phyloP scores from a whole-genome alignment of 2,329 filamentous ascomycete genomes.

The Gliomastix tumulicola region DNA sequence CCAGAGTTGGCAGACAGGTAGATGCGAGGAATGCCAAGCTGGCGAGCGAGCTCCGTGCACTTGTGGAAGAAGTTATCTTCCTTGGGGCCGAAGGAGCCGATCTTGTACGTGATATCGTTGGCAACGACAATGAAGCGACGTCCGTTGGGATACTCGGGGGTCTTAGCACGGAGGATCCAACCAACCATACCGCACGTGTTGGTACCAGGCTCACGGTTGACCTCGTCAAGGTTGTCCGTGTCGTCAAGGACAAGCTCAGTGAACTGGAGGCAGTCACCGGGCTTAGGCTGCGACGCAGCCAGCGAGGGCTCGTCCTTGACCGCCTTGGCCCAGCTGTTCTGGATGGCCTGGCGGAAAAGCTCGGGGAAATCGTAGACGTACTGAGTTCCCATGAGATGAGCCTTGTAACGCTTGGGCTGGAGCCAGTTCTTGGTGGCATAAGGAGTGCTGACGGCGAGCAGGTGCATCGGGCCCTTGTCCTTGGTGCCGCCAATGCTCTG shows the following conservation, averaged over 20 bases:
- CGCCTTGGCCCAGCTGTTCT: slow-evolving; percentile 84
- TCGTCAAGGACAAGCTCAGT: slow-evolving; percentile 94
- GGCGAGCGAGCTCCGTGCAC: slow-evolving; percentile 92
- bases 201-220: slow-evolving; percentile 88
- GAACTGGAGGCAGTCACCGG: slow-evolving; percentile 89
- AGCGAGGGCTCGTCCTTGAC: slow-evolving; percentile 67
- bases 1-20: slow-evolving; percentile 99
- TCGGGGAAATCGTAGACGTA: slow-evolving; percentile 99
- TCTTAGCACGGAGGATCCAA: slow-evolving; percentile 91
- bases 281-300: slow-evolving; percentile 71
- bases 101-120: slow-evolving; percentile 99
- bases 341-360: slow-evolving; percentile 94
- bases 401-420: slow-evolving; percentile 98
- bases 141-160: slow-evolving; percentile 89
- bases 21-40: slow-evolving; percentile 90
- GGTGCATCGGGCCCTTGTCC: slow-evolving; percentile 92
- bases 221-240: slow-evolving; percentile 82
- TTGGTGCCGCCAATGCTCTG: slow-evolving; percentile 93
- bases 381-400: slow-evolving; percentile 97
- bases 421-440: slow-evolving; percentile 98
- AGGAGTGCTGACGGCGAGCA: slow-evolving; percentile 82
- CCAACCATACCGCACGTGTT: slow-evolving; percentile 98
- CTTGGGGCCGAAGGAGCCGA: slow-evolving; percentile 91
- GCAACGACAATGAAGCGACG: slow-evolving; percentile 92
- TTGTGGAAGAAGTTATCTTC: slow-evolving; percentile 99